These are phyloP conservation scores for Fusarium dlaminii DNA, from an alignment of 2,329 filamentous ascomycete species.

Conservation along the genomic window DNA sequence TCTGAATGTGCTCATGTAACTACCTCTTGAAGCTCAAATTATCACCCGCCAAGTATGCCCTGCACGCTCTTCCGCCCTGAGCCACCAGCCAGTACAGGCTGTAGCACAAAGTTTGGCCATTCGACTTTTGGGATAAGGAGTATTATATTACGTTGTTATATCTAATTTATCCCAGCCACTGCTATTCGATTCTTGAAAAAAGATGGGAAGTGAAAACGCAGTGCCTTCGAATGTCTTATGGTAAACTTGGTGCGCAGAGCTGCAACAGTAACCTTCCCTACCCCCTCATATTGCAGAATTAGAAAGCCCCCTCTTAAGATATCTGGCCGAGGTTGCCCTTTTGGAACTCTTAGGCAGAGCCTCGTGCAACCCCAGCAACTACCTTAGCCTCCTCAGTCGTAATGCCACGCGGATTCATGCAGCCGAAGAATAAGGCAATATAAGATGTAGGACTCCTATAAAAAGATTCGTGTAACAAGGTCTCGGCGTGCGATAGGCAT, in stretches of 20 bases:
- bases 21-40: background rate
- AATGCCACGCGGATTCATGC: background rate
- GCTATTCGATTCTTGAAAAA: background rate
- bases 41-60: background rate
- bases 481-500: background rate
- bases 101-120: rapidly evolving
- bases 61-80: background rate
- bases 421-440: background rate
- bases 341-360: rapidly evolving
- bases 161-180: no score
- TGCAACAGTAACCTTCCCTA: no score
- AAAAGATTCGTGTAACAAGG: background rate
- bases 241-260: background rate
- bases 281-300: background rate
- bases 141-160: rapidly evolving
- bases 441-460: no score
- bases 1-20: rapidly evolving
- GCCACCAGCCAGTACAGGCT: background rate
- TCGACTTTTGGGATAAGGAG: background rate
- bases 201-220: background rate
- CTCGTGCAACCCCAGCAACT: background rate
- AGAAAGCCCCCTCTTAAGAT: no score
- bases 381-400: background rate
- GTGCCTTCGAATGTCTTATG: background rate
- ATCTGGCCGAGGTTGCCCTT: background rate